Conservation (phyloP, 2,329 filamentous ascomycete genomes). For the Penicillium capsulatum region DNA sequence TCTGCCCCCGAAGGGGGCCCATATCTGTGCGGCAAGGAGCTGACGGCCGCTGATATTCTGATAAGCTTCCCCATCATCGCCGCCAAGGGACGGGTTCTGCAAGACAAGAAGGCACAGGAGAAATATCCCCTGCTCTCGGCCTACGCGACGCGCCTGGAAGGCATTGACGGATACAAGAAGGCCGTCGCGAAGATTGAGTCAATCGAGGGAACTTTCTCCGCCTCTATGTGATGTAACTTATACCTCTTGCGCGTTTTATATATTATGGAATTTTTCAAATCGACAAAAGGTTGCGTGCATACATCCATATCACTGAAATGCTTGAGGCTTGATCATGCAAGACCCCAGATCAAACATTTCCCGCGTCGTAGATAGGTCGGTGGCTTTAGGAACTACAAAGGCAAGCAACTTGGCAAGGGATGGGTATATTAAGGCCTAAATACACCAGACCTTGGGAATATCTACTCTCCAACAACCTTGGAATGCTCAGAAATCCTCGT, state of each 20-base stretch:
- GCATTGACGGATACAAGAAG: slow-evolving; percentile 37
- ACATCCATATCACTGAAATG: too few species aligned
- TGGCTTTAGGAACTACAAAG: too few species aligned
- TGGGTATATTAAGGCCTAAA: too few species aligned
- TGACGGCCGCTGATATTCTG: slow-evolving; percentile 47
- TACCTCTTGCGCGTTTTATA: background rate
- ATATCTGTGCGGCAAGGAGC: slow-evolving; percentile 42
- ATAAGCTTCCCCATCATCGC: slow-evolving; percentile 46
- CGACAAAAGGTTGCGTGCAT: too few species aligned
- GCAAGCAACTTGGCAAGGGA: too few species aligned
- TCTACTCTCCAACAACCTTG: background rate
- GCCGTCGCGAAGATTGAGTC: slow-evolving; percentile 41
- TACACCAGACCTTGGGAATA: slow-evolving; percentile 3
- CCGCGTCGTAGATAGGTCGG: too few species aligned
- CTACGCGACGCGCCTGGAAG: slow-evolving; percentile 37
- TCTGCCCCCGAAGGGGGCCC: slow-evolving; percentile 38
- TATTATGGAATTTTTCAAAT: background rate
- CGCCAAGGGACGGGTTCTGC: slow-evolving; percentile 32
- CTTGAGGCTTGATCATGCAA: too few species aligned
- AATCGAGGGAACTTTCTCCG: slow-evolving; percentile 36
- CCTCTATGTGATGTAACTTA: slow-evolving; percentile 22
- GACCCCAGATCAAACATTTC: too few species aligned
- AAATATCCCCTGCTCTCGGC: slow-evolving; percentile 37
- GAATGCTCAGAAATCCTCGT: slow-evolving; percentile 21
- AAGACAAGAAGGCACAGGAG: slow-evolving; percentile 31